These are phyloP conservation scores for Helotiales sp. DNA, from an alignment of 2,329 filamentous ascomycete genomes.

Conservation along the genomic window DNA sequence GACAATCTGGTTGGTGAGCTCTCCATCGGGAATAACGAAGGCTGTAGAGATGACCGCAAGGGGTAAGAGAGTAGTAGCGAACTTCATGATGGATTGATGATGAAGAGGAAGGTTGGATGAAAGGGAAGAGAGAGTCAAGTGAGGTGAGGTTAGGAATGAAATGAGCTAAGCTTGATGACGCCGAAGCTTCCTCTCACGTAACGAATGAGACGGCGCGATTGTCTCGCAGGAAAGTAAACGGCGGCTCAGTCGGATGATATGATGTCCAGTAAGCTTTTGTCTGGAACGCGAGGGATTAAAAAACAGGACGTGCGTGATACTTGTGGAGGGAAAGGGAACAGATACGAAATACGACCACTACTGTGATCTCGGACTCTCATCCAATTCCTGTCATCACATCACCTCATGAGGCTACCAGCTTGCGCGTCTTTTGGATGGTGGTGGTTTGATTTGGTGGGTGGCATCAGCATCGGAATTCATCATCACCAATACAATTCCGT, in stretches of 20 bases:
- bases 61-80: constrained; percentile 51
- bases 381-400: neutral
- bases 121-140: constrained; percentile 4
- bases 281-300: neutral
- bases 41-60: constrained; percentile 55
- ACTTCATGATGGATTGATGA: constrained; percentile 39
- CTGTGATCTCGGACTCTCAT: neutral
- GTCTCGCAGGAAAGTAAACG: neutral
- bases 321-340: neutral
- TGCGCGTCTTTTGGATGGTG: constrained; percentile 9
- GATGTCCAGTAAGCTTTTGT: neutral
- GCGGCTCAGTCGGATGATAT: constrained; percentile 8
- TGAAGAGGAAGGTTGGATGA: constrained; percentile 1
- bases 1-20: constrained; percentile 50
- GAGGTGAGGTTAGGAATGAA: constrained; percentile 13
- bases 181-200: neutral
- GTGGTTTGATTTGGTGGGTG: neutral
- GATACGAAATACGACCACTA: neutral
- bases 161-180: constrained; percentile 22
- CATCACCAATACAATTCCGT: neutral
- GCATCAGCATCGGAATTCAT: constrained; percentile 14
- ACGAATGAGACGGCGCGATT: constrained; percentile 9
- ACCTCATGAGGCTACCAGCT: constrained; percentile 15
- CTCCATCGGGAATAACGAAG: constrained; percentile 57
- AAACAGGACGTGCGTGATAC: neutral